Conservation (phyloP, 495 filamentous ascomycete genomes). For the Penicillium turbatum region DNA sequence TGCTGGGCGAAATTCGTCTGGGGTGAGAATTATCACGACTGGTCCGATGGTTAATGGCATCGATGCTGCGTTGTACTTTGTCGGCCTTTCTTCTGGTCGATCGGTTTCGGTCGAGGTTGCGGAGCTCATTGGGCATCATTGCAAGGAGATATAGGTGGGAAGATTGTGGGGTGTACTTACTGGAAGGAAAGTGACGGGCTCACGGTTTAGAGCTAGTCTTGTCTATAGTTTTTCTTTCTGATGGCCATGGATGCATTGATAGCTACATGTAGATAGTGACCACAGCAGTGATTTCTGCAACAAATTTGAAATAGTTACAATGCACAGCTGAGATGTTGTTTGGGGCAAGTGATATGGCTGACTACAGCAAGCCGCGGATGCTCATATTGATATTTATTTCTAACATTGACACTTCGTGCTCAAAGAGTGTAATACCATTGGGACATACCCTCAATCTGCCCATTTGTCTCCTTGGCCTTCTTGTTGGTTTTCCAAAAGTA, state of each 20-base stretch:
- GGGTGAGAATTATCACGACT: slow-evolving; percentile 4
- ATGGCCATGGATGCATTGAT: no score
- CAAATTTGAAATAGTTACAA: no score
- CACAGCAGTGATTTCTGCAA: no score
- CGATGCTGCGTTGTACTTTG: slow-evolving; percentile 1
- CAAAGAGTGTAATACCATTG: background rate
- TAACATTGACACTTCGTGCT: background rate
- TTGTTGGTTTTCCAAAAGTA: slow-evolving; percentile 1
- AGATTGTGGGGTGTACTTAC: background rate
- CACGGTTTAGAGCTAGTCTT: background rate
- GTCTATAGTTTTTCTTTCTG: background rate
- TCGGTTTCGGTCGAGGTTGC: background rate
- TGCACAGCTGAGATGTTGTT: no score
- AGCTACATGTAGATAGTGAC: no score
- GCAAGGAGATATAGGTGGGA: background rate
- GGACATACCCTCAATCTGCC: background rate
- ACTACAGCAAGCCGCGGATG: no score
- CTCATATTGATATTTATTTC: no score
- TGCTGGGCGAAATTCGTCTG: background rate
- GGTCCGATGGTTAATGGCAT: background rate
- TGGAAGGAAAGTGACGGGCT: no score
- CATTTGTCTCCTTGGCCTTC: background rate
- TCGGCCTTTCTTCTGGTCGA: background rate
- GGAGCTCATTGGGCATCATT: background rate
- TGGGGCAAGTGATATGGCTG: no score